Evolutionary conservation across 164 flowering plant species (phyloP), one percentile per base, ranked within the genome.

Genomic region (Vitis vinifera): DNA sequence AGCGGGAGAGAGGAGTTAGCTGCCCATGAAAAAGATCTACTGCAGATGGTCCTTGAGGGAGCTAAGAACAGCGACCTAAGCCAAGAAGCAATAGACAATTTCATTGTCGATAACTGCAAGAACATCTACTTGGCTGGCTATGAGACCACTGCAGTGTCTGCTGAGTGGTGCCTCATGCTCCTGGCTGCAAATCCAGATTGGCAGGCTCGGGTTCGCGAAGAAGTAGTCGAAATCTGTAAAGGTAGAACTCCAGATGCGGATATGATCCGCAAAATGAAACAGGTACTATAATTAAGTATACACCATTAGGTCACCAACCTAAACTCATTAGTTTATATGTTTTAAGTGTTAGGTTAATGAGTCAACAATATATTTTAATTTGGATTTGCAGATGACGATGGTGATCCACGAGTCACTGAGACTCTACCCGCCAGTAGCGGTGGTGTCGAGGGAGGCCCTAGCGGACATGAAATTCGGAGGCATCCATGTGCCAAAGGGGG

Each of bases 91-190:
- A 65, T 70, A 6, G 77, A 85, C n/a, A 59, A 56, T 0, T 88
- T 88, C 78, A 76, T 90, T 0, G 84, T 85, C 0, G 92, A 88
- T 55, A 90, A 88, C 65, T 84, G 92, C 84, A 88, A 86, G 79
- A 84, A 76, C 78, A 82, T 90, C 11, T 88, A 83, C 74, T 76
- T 87, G 37, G 87, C 93, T 14, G 89, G 93, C 2, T 78, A 60
- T 29, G 80, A 79, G 59, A 78, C 81, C 10, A 68, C 82, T 12
- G 83, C 80, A 0, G 74, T 72, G 9, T 9, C 85, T 1, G 78
- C 83, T 3, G 31, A 75, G 12, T 84, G 85, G 83, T 63, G 68
- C 53, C 57, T 81, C n/a, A 79, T 79, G 85, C 70, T 84, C 8
- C 55, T 84, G 65, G 87, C 85, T 59, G 23, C 77, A 8, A 66